Conservation (phyloP, 805 yeast species). For the Candida easanensis region DNA sequence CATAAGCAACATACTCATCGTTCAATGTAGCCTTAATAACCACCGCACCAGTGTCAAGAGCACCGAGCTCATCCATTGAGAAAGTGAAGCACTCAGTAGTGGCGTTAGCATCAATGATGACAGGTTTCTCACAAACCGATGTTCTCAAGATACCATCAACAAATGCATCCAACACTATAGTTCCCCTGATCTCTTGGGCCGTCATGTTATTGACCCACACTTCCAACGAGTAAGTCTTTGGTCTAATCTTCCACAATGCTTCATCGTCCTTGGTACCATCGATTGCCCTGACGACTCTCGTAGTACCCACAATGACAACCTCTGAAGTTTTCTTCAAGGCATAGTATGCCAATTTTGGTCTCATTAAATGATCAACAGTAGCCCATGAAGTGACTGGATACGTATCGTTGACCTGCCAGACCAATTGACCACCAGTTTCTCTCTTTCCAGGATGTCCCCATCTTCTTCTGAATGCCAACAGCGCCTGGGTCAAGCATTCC, state of each 20-base stretch:
- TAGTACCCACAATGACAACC: constrained; percentile 24
- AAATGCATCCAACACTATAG: constrained; percentile 9
- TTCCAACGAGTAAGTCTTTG: constrained; percentile 8
- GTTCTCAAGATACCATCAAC: neutral
- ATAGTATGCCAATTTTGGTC: constrained; percentile 47
- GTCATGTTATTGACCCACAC: constrained; percentile 16
- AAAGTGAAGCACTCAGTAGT: constrained; percentile 4
- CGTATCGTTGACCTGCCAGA: constrained; percentile 55
- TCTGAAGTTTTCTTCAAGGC: constrained; percentile 41
- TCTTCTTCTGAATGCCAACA: constrained; percentile 43
- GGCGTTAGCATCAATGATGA: constrained; percentile 3
- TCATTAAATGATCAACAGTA: constrained; percentile 37
- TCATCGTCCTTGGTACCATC: constrained; percentile 13
- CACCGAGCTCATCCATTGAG: neutral
- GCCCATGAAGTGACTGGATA: constrained; percentile 56
- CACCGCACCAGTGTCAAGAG: neutral
- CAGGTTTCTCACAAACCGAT: neutral
- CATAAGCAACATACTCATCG: constrained; percentile 28
- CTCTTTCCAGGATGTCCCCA: constrained; percentile 40
- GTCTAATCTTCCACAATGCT: constrained; percentile 8
- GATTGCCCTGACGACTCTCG: constrained; percentile 13
- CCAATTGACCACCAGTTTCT: constrained; percentile 44
- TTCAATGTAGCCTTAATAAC: neutral
- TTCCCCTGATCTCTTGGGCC: constrained; percentile 1
- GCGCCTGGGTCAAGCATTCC: constrained; percentile 47